Base-by-base conservation (phyloP, 768 basidiomycete genomes). In the Mycena galericulata region DNA sequence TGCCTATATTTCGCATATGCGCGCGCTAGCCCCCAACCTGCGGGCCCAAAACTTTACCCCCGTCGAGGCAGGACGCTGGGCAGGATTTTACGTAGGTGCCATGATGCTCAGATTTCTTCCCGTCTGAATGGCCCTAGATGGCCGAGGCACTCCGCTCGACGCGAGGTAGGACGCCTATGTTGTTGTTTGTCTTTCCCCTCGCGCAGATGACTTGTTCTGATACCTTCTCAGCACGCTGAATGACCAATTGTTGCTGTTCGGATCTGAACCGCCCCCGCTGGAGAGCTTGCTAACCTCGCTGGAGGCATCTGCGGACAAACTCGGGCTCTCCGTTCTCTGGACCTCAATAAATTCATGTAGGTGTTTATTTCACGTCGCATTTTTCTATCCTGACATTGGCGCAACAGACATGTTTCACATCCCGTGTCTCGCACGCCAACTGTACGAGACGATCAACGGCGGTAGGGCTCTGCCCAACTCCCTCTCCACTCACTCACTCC, bases 161-260 rank as follows among this genome's bases (percentile, higher is more conserved):
- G 20, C 10, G 38, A 24, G 43, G 4, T 3, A 30, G 65, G n/a
- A 64, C 58, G 18, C 46, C 62, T 1, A 40, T 71, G 24, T 20
- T 61, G 7, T 14, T 67, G 65, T 71, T 20, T 32, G 64, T 56
- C 10, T 9, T 29, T 24, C 4, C 29, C 17, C 18, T 18, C n/a
- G 22, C 4, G 11, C 18, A n/a, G n/a, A n/a, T n/a, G n/a, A n/a
- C n/a, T n/a, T 3, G 50, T 24, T 24, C 15, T 40, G 9, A 12
- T n/a, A n/a, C n/a, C n/a, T n/a, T n/a, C n/a, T n/a, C n/a, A n/a
- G n/a, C n/a, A n/a, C n/a, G n/a, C n/a, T n/a, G n/a, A 30, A 67
- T 45, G 70, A 71, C 46, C 65, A 71, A 29, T 26, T 61, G 8
- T 38, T 71, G 18, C 61, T 71, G 2, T 38, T 24, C 5, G 69